phyloP scores from a whole-genome alignment of 164 flowering plant species.

The Platanus orientalis region DNA sequence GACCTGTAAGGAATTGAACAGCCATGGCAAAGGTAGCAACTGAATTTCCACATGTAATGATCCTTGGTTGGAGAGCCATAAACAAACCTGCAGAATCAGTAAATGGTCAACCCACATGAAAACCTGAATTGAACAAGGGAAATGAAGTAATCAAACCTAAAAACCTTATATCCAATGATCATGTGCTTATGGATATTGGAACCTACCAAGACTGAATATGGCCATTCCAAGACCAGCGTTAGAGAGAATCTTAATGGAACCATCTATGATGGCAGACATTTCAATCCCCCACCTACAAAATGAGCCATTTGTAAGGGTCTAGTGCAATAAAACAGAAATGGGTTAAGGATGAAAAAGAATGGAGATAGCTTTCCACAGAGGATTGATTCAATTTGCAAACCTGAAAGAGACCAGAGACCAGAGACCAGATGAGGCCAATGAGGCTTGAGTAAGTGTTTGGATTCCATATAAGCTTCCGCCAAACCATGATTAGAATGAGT shows the following conservation, averaged over 20 bases:
- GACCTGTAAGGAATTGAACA: constrained; percentile 78
- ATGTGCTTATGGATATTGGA: constrained; percentile 15
- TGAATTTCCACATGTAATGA: too few relatives aligned
- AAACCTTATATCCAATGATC: too few relatives aligned
- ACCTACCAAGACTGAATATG: too few relatives aligned
- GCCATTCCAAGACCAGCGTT: too few relatives aligned
- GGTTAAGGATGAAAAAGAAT: not conserved
- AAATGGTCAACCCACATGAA: too few relatives aligned
- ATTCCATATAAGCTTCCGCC: constrained; percentile 89
- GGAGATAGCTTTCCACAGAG: too few relatives aligned
- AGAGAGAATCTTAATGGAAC: constrained; percentile 63
- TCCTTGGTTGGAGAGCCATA: constrained; percentile 93
- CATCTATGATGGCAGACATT: constrained; percentile 63
- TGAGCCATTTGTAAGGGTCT: not conserved
- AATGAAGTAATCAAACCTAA: too few relatives aligned
- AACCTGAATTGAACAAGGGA: too few relatives aligned
- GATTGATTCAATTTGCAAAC: constrained; percentile 19
- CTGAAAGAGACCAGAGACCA: too few relatives aligned
- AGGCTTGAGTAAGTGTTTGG: constrained; percentile 97
- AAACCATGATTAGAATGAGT: too few relatives aligned
- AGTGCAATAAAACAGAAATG: not conserved
- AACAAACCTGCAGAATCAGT: constrained; percentile 56
- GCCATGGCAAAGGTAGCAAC: too few relatives aligned
- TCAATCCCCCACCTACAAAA: too few relatives aligned
- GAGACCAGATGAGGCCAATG: constrained; percentile 86